Evolutionary conservation across 2,329 filamentous ascomycete species (phyloP).

Genomic region (Lecanosticta acicola): DNA sequence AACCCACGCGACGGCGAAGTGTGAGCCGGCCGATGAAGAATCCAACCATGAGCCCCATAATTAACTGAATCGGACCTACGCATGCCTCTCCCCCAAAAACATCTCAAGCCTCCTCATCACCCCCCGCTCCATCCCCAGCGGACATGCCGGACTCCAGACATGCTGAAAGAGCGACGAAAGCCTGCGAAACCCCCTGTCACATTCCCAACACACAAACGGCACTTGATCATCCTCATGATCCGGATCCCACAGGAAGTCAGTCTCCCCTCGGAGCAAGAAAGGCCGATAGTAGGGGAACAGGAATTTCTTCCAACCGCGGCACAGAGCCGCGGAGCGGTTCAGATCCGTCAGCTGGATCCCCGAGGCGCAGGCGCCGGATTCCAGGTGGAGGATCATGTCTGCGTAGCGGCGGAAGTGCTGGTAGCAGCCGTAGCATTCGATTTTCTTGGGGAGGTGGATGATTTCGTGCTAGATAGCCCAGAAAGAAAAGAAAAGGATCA

Average conservation of each 20-base stretch:
- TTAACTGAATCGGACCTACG: no score
- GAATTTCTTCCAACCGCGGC: conserved; percentile 15
- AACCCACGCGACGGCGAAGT: no score
- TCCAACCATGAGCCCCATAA: no score
- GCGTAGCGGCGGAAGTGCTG: conserved; percentile 10
- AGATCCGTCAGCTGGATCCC: conserved; percentile 5
- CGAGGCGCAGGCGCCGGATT: conserved; percentile 7
- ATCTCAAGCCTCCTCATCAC: conserved; percentile 10
- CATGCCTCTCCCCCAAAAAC: conserved; percentile 10
- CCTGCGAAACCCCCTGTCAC: conserved; percentile 2
- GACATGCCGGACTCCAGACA: conserved; percentile 8
- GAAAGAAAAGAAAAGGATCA: no score
- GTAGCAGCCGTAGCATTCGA: neutral
- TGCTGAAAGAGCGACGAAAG: conserved; percentile 8
- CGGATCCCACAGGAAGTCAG: no score
- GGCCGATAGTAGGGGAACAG: conserved; percentile 5
- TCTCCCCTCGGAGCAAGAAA: conserved; percentile 2
- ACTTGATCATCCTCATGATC: conserved; percentile 2
- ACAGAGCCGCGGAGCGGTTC: conserved; percentile 12
- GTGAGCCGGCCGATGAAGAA: no score
- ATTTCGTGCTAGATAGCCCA: conserved; percentile 4
- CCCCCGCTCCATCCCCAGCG: conserved; percentile 5
- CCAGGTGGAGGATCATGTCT: conserved; percentile 16
- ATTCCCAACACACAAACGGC: conserved; percentile 10
- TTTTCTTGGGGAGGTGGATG: neutral